Conservation (phyloP, 2,329 filamentous ascomycete genomes). For the Alternaria metachromatica region DNA sequence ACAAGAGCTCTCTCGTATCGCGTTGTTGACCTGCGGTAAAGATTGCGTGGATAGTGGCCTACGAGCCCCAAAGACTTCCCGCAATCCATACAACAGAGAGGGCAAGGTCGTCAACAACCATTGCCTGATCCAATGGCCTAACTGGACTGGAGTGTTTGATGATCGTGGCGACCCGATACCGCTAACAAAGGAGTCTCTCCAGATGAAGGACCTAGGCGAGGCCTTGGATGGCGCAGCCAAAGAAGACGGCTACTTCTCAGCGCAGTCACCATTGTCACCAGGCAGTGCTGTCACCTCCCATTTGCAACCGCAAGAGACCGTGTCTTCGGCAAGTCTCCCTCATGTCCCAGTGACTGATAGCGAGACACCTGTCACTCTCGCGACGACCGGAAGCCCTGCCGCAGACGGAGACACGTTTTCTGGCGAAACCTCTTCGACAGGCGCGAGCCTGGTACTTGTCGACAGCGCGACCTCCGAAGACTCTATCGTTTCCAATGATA, state of each 20-base stretch:
- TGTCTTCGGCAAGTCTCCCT: background rate
- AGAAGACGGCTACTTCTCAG: background rate
- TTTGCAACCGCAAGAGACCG: background rate
- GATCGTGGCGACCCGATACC: constrained; percentile 18
- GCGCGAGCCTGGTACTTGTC: constrained; percentile 84
- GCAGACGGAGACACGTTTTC: constrained; percentile 95
- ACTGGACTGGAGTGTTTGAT: constrained; percentile 35
- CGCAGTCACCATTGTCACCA: background rate
- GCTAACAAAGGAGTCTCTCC: constrained; percentile 10
- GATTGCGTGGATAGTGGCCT: constrained; percentile 39
- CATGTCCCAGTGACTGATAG: background rate
- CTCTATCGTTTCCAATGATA: constrained; percentile 12
- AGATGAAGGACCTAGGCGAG: constrained; percentile 11
- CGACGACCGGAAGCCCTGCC: constrained; percentile 51
- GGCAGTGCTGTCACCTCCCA: background rate
- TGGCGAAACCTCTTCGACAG: constrained; percentile 91
- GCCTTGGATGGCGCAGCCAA: background rate
- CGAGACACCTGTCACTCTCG: constrained; percentile 4
- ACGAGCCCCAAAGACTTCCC: constrained; percentile 28
- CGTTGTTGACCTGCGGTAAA: constrained; percentile 31
- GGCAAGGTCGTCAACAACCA: constrained; percentile 26
- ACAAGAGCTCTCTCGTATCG: constrained; percentile 30
- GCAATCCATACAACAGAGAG: constrained; percentile 22
- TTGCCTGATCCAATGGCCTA: constrained; percentile 35
- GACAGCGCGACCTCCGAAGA: constrained; percentile 65